Evolutionary conservation across 1,139 yeast genomes (phyloP), one percentile per base, ranked within the genome.

Genomic region (Scheffersomyces titani): DNA sequence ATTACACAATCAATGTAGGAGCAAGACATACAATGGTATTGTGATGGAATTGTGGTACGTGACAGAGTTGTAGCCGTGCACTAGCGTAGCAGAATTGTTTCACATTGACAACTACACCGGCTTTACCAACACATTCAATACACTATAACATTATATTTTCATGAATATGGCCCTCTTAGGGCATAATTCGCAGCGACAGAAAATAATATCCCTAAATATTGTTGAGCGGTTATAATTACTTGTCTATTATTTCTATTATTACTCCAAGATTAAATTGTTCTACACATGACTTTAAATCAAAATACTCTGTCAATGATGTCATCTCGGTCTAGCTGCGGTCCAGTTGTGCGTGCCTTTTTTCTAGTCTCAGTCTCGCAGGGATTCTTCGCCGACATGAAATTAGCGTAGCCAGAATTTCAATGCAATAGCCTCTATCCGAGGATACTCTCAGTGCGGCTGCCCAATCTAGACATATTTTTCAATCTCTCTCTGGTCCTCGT

Each of bases 401-500:
- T 30, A 24, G 7, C n/a, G n/a, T n/a, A n/a, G n/a, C n/a, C n/a
- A n/a, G n/a, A n/a, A n/a, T n/a, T n/a, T n/a, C n/a, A n/a, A n/a
- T n/a, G n/a, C n/a, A n/a, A n/a, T n/a, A 24, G 2, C 30, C 30
- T 24, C 30, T 24, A 24, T 24, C 30, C 30, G 30, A 24, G 30
- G 30, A 24, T 24, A 24, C 40, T 7, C 13, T 9, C 40, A 6
- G 40, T 30, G 40, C 40, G 40, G 40, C 40, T 30, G 40, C 40
- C 40, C 40, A 30, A 7, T 11, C 16, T 30, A 30, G 40, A 30
- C 40, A 24, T 50, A 44, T 21, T 24, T 47, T 13, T 55, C 57
- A 55, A 45, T 21, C 48, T 46, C 53, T 52, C 56, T 54, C 49
- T 66, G 49, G 56, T 63, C 62, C 55, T 82, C 84, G 63, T 85